phyloP scores from a whole-genome alignment of 257 asterid species.

The Solanum sejunctum region DNA sequence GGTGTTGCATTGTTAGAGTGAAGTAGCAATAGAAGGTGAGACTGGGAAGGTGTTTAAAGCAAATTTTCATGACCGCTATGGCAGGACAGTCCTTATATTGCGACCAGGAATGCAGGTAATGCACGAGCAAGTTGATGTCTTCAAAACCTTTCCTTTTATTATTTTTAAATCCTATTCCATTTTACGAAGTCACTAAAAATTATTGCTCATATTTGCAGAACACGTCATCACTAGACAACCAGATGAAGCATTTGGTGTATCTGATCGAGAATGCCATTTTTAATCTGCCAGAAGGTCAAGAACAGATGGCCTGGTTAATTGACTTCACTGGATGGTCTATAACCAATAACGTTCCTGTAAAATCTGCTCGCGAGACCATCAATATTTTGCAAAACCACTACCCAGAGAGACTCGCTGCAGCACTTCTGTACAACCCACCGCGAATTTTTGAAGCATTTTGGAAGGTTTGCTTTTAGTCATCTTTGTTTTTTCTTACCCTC shows the following conservation, averaged over 20 bases:
- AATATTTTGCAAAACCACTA: conserved; percentile 79
- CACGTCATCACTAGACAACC: conserved; percentile 72
- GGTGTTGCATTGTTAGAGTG: conserved; percentile 31
- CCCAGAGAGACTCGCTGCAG: conserved; percentile 87
- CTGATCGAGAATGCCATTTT: conserved; percentile 83
- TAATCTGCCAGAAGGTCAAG: conserved; percentile 93
- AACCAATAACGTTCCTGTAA: conserved; percentile 62
- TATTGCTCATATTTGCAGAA: conserved; percentile 34
- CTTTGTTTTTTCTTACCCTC: not conserved
- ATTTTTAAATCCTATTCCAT: not conserved
- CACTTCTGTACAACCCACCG: conserved; percentile 80
- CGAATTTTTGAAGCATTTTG: conserved; percentile 89
- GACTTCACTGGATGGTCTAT: conserved; percentile 90
- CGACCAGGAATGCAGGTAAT: conserved; percentile 89
- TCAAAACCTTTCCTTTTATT: not conserved
- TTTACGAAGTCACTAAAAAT: not conserved
- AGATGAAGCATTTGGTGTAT: conserved; percentile 83
- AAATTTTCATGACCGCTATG: conserved; percentile 74
- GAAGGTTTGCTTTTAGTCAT: conserved; percentile 44
- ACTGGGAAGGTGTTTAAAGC: conserved; percentile 88
- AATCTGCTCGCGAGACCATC: conserved; percentile 66
- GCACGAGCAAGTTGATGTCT: not conserved
- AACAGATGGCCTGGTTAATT: conserved; percentile 95
- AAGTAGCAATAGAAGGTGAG: conserved; percentile 80
- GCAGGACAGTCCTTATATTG: conserved; percentile 80